Percentiles rank a stretch among this genome's conserved stretches.
These are phyloP conservation scores for Rosa rugosa DNA, from an alignment of 306 rosid genomes.

Conservation along the genomic window DNA sequence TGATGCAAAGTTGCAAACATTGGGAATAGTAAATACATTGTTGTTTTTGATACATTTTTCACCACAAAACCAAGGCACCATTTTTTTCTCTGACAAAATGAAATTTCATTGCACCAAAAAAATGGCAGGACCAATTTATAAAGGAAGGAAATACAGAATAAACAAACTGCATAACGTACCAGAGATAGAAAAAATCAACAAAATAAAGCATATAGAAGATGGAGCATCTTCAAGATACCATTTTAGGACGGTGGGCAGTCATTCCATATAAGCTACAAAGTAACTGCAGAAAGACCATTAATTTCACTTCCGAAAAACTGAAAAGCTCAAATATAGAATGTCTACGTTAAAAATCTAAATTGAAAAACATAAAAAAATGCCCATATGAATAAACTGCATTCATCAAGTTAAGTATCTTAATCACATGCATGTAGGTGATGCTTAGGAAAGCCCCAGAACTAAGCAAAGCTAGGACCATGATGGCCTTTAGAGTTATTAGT, in stretches of 20 bases:
- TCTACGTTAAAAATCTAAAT: neutral
- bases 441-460: neutral
- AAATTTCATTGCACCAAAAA: neutral
- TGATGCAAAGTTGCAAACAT: too few species aligned
- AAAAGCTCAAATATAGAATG: neutral
- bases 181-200: neutral
- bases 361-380: neutral
- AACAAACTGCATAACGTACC: neutral
- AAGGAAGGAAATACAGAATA: too few species aligned
- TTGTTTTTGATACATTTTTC: too few species aligned
- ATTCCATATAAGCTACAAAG: neutral
- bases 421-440: neutral
- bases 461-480: neutral
- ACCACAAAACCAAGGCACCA: too few species aligned
- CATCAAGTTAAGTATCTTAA: neutral
- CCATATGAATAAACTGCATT: neutral
- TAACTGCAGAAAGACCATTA: neutral
- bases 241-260: neutral
- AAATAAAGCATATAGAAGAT: neutral
- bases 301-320: neutral
- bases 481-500: neutral
- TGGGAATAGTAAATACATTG: neutral
- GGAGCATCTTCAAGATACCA: neutral
- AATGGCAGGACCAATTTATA: neutral
- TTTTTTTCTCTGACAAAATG: too few species aligned